phyloP scores from a whole-genome alignment of 805 yeast species.

The Candida ortonii region DNA sequence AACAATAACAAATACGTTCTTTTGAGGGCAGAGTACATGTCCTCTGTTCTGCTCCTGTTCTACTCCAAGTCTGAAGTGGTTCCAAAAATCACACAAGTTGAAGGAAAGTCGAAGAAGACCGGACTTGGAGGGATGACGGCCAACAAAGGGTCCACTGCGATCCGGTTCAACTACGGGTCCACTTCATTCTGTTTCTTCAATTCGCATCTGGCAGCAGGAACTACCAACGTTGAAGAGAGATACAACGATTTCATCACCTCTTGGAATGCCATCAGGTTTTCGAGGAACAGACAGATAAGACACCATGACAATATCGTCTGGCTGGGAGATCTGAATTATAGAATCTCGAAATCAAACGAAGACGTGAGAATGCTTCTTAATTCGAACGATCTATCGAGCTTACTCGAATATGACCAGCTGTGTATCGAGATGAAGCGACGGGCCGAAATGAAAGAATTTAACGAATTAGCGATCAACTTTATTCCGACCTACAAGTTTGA shows the following conservation, averaged over 20 bases:
- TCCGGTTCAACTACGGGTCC: slow-evolving; percentile 77
- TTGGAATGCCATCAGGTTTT: slow-evolving; percentile 70
- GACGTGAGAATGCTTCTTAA: slow-evolving; percentile 60
- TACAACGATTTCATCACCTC: slow-evolving; percentile 80
- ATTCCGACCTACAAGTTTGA: slow-evolving; percentile 93
- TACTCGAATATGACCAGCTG: slow-evolving; percentile 77
- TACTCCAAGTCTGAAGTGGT: slow-evolving; percentile 54
- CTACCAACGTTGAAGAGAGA: slow-evolving; percentile 75
- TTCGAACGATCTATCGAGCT: slow-evolving; percentile 41
- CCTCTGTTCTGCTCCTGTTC: slow-evolving; percentile 62
- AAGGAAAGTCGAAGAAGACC: slow-evolving; percentile 92
- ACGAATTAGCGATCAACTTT: slow-evolving; percentile 74
- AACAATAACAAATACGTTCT: slow-evolving; percentile 48
- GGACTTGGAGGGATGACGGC: slow-evolving; percentile 98
- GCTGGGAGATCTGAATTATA: slow-evolving; percentile 93
- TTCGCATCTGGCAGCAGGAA: slow-evolving; percentile 94
- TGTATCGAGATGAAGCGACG: slow-evolving; percentile 68
- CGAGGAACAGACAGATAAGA: slow-evolving; percentile 69
- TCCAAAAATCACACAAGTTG: slow-evolving; percentile 68
- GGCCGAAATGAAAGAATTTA: slow-evolving; percentile 69
- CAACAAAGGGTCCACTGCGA: slow-evolving; percentile 94
- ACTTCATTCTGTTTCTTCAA: slow-evolving; percentile 82
- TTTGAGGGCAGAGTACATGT: slow-evolving; percentile 70
- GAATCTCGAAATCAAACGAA: slow-evolving; percentile 71
- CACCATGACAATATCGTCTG: slow-evolving; percentile 88